Evolutionary conservation across 2,329 filamentous ascomycete species (phyloP).

Genomic region (Alternaria angustiovoidea): DNA sequence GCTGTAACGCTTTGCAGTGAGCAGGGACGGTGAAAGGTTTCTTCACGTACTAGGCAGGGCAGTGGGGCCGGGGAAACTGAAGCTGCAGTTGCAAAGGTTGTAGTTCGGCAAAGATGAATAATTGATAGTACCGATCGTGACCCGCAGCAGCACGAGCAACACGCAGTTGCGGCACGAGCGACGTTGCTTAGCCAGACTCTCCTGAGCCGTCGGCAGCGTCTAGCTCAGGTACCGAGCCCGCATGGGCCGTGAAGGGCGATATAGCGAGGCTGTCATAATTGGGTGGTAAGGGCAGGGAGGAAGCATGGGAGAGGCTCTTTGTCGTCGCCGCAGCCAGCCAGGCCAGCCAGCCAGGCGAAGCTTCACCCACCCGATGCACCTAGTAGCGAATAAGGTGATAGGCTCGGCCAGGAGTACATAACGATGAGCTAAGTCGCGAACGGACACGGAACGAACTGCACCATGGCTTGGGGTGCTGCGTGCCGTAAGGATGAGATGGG

Average conservation of each 20-base stretch:
- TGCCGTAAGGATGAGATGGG: slow-evolving; percentile 29
- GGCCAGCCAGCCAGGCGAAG: slow-evolving; percentile 31
- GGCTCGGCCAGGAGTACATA: slow-evolving; percentile 29
- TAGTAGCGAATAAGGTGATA: slow-evolving; percentile 30
- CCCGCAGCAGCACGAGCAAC: slow-evolving; percentile 26
- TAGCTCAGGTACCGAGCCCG: slow-evolving; percentile 45
- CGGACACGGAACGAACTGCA: slow-evolving; percentile 33
- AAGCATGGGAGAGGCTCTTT: slow-evolving; percentile 33
- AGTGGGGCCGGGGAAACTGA: slow-evolving; percentile 42
- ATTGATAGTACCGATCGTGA: slow-evolving; percentile 44
- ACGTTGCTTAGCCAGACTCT: slow-evolving; percentile 29
- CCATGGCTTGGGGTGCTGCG: slow-evolving; percentile 33
- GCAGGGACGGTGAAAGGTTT: slow-evolving; percentile 34
- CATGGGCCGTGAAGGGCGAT: slow-evolving; percentile 39
- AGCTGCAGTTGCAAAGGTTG: slow-evolving; percentile 38
- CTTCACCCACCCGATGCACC: slow-evolving; percentile 27
- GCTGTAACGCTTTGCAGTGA: slow-evolving; percentile 25
- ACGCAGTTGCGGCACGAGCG: slow-evolving; percentile 36
- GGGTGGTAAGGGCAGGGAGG: slow-evolving; percentile 42
- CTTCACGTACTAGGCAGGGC: slow-evolving; percentile 38
- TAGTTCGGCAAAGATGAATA: slow-evolving; percentile 39
- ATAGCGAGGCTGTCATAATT: slow-evolving; percentile 45
- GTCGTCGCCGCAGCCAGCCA: slow-evolving; percentile 19
- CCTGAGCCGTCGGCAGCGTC: slow-evolving; percentile 30
- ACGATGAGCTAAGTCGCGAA: slow-evolving; percentile 37